These are phyloP conservation scores for Microsporum canis DNA, from an alignment of 2,329 filamentous ascomycete species.

Conservation along the genomic window DNA sequence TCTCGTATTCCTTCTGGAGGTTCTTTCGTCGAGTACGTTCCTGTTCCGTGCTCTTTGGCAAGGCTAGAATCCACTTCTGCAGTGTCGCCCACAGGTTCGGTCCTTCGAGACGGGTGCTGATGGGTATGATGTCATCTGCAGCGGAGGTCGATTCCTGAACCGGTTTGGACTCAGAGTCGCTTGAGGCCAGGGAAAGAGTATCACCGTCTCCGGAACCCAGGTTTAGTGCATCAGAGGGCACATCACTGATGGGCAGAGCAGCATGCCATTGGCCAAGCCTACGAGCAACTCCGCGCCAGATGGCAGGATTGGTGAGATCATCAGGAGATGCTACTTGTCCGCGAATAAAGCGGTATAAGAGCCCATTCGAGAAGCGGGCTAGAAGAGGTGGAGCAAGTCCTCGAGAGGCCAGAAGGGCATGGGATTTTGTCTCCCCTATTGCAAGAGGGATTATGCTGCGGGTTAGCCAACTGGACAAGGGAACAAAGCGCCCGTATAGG, in stretches of 20 bases:
- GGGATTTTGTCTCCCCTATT: conserved; percentile 52
- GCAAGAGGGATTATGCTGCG: conserved; percentile 7
- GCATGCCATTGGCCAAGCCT: conserved; percentile 91
- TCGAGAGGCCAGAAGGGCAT: conserved; percentile 74
- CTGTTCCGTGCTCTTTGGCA: conserved; percentile 61
- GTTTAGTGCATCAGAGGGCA: conserved; percentile 18
- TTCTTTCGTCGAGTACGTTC: conserved; percentile 55
- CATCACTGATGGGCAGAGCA: conserved; percentile 45
- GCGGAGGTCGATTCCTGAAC: conserved; percentile 15
- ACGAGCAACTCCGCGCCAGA: conserved; percentile 74
- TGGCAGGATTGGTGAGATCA: conserved; percentile 62
- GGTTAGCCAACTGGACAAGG: neutral
- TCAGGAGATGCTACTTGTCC: conserved; percentile 68
- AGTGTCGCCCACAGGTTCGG: conserved; percentile 91
- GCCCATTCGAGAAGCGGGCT: conserved; percentile 88
- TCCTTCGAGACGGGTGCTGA: conserved; percentile 56
- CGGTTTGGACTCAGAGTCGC: conserved; percentile 16
- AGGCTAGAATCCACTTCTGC: conserved; percentile 85
- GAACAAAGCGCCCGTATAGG: neutral
- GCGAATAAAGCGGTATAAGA: conserved; percentile 83
- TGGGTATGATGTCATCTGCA: conserved; percentile 22
- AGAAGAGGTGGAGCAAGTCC: conserved; percentile 76
- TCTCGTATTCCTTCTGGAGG: conserved; percentile 64
- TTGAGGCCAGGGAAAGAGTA: conserved; percentile 43
- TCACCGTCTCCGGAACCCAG: conserved; percentile 17